A percentile compares a stretch with the other conserved stretches of the same genome.
Evolutionary conservation across 495 filamentous ascomycete species (phyloP).

Genomic region (Neurospora intermedia): DNA sequence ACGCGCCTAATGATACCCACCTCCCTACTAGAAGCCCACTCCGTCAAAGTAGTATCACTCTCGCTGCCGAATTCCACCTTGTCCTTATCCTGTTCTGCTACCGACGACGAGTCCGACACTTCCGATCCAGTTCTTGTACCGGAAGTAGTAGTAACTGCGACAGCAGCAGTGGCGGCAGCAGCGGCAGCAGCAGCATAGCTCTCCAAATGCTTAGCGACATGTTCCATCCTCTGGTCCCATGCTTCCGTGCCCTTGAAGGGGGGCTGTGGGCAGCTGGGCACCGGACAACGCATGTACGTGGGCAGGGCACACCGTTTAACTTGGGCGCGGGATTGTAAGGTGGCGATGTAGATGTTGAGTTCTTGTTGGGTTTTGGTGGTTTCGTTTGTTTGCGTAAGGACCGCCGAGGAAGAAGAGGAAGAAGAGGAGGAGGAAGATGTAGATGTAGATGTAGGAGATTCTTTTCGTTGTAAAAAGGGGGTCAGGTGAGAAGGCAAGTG

Average conservation of each 20-base stretch:
- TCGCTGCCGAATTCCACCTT: conserved; percentile 28
- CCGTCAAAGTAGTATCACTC: conserved; percentile 26
- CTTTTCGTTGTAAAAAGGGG: conserved; percentile 21
- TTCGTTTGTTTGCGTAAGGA: neutral
- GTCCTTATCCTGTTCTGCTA: conserved; percentile 6
- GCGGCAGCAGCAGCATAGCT: conserved; percentile 24
- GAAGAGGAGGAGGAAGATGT: too few species aligned
- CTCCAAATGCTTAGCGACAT: conserved; percentile 77
- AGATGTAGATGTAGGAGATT: neutral
- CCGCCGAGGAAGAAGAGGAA: too few species aligned
- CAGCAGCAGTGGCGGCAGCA: neutral
- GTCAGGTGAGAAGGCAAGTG: conserved; percentile 43
- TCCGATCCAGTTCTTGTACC: neutral
- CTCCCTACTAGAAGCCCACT: conserved; percentile 34
- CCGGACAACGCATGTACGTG: conserved; percentile 51
- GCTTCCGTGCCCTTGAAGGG: conserved; percentile 50
- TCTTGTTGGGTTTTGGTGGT: neutral
- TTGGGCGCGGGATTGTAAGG: conserved; percentile 48
- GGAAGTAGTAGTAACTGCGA: neutral
- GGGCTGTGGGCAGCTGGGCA: too few species aligned
- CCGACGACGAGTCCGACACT: neutral
- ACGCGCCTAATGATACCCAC: conserved; percentile 26
- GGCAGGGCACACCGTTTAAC: conserved; percentile 52
- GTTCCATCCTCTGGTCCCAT: conserved; percentile 86
- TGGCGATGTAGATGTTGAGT: conserved; percentile 6